A percentile compares a stretch with the other conserved stretches of the same genome.
Evolutionary conservation across 208 protist genomes (phyloP).

Genomic region (Crithidia thermophila): DNA sequence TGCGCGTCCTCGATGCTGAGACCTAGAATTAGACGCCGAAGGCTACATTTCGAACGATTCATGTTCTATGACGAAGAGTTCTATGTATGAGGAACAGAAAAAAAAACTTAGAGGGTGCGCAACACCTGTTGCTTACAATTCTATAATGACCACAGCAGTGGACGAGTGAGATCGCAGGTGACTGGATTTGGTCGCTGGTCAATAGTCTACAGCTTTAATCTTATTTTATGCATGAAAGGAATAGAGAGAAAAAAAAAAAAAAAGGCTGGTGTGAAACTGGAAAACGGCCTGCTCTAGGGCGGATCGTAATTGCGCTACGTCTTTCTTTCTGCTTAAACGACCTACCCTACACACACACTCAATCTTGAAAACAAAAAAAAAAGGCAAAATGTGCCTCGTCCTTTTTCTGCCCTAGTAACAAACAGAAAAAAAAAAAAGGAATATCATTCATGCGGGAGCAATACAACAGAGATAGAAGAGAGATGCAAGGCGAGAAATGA

Average conservation of each 20-base stretch:
- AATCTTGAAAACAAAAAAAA: not conserved
- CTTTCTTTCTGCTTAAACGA: too few relatives aligned
- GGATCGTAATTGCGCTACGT: too few relatives aligned
- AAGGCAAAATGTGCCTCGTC: too few relatives aligned
- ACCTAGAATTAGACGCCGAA: constrained; percentile 77
- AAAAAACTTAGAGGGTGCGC: too few relatives aligned
- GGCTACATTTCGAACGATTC: constrained; percentile 32
- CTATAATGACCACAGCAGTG: constrained; percentile 25
- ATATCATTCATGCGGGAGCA: not conserved
- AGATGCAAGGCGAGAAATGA: not conserved
- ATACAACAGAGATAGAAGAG: not conserved
- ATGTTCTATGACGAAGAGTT: constrained; percentile 25
- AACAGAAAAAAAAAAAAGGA: constrained; percentile 17
- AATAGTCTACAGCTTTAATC: too few relatives aligned
- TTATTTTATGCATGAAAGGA: too few relatives aligned
- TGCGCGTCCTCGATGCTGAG: constrained; percentile 90
- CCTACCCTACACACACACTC: not conserved
- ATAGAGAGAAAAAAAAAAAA: constrained; percentile 10
- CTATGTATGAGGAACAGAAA: not conserved
- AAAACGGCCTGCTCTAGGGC: too few relatives aligned
- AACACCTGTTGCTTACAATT: constrained; percentile 26
- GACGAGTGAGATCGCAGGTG: too few relatives aligned
- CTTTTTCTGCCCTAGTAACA: not conserved
- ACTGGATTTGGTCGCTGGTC: too few relatives aligned
- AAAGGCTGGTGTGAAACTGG: too few relatives aligned